Evolutionary conservation across 371 early-diverging fungal genomes (phyloP), one percentile per base, ranked within the genome.

Genomic region (Haplosporangium sp.): DNA sequence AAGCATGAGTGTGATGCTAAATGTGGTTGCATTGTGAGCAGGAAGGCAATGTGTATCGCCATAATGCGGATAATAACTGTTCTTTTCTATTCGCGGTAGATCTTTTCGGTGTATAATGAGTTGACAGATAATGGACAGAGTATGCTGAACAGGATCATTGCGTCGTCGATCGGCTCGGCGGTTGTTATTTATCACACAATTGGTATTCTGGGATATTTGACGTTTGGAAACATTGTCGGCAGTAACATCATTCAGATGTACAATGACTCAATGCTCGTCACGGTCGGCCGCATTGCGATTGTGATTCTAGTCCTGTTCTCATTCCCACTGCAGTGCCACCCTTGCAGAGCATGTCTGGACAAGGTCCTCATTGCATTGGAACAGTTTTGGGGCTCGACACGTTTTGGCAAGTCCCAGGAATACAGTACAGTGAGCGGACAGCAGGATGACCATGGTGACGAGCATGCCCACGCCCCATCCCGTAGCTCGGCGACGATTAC

Each of bases 251-350:
- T 99, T 47, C 84, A 86, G 57, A 92, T 92, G 89, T 97, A 95
- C 81, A 90, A 91, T 9, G 76, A 86, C 12, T 87, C 89, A 55
- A 64, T 86, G 43, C 77, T 95, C 56, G 91, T 97, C 18, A 95
- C 95, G 0, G 85, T 94, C 55, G 98, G 97, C 42, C 91, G 95
- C 48, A 73, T 95, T 0, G 94, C 98, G 6, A 94, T 99, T 65
- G 95, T 96, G 2, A 73, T 99, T 7, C 87, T 98, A 16, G 95
- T 98, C 55, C 80, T 96, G 45, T 94, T 99, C 68, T 96, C 96
- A 5, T 99, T 96, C 87, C 99, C 99, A 6, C 85, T 99, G 10
- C 99, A 99, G 83, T 88, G 93, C 56, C 96, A 98, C 70, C 99
- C 99, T 4, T 94, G 95, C 71, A 90, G 99, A 57, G 93, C 90